Percentiles rank a stretch among this genome's conserved stretches.
Evolutionary conservation across 768 basidiomycete genomes (phyloP).

Genomic region (Kwoniella heveanensis): DNA sequence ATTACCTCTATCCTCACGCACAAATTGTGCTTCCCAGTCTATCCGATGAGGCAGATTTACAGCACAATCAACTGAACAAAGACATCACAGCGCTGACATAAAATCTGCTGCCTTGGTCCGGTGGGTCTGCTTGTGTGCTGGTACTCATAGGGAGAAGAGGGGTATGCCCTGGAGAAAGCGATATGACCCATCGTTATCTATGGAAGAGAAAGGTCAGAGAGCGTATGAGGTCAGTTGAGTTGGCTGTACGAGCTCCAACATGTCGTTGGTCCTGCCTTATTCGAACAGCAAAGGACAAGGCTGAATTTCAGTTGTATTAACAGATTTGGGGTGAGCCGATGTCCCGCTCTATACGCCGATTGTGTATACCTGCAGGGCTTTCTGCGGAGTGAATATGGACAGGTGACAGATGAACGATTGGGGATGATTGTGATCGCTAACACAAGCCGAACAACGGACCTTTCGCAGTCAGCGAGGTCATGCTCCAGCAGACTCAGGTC

Average conservation of each 20-base stretch:
- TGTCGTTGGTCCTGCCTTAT: no score
- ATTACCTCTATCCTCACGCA: no score
- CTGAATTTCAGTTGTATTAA: no score
- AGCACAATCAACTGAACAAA: no score
- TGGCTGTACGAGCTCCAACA: background rate
- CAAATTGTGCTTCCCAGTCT: no score
- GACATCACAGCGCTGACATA: no score
- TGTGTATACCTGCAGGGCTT: no score
- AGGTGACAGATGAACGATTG: no score
- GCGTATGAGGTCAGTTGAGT: constrained; percentile 78
- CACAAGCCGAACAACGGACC: background rate
- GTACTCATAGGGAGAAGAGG: constrained; percentile 59
- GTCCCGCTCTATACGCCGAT: no score
- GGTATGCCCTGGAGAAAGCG: constrained; percentile 92
- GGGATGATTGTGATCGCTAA: background rate
- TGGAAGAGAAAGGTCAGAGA: constrained; percentile 72
- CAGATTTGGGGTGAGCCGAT: constrained; percentile 51
- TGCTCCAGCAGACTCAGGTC: constrained; percentile 98
- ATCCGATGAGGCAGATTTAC: no score
- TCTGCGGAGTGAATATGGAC: no score
- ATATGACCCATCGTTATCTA: constrained; percentile 59
- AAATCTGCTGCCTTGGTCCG: background rate
- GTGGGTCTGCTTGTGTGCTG: background rate
- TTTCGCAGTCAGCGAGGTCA: constrained; percentile 66
- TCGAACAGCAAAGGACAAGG: background rate